Evolutionary conservation across 768 basidiomycete genomes (phyloP).

Genomic region (Boletus tomentosulus): DNA sequence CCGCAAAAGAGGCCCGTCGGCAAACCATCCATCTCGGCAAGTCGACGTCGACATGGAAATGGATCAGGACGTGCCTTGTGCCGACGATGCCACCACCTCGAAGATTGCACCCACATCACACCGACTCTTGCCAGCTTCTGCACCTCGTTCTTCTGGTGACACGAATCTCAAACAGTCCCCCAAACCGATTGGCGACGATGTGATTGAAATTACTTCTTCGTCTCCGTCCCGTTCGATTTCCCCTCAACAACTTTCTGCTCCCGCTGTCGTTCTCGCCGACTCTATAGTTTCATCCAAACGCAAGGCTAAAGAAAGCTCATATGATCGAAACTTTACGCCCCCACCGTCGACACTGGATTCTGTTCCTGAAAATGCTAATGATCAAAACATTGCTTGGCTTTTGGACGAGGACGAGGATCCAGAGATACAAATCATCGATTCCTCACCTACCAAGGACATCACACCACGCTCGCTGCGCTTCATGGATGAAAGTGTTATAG

Average conservation of each 20-base stretch:
- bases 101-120: constrained; percentile 5
- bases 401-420: constrained; percentile 62
- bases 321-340: background rate
- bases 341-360: background rate
- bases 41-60: constrained; percentile 52
- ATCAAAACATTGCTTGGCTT: constrained; percentile 59
- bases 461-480: background rate
- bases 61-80: constrained; percentile 37
- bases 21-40: constrained; percentile 43
- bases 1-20: constrained; percentile 26
- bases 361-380: constrained; percentile 4
- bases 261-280: background rate
- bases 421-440: constrained; percentile 48
- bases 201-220: constrained; percentile 33
- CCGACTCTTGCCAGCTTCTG: constrained; percentile 12
- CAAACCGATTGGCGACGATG: constrained; percentile 17
- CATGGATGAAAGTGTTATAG: constrained; percentile 21
- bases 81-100: constrained; percentile 4
- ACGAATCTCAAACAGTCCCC: constrained; percentile 15
- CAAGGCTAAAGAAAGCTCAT: constrained; percentile 11
- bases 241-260: constrained; percentile 6
- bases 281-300: background rate
- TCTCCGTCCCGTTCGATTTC: constrained; percentile 19
- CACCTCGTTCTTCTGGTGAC: constrained; percentile 1
- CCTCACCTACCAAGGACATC: constrained; percentile 37